phyloP scores from a whole-genome alignment of 2,329 filamentous ascomycete genomes.

The Coniochaeta sp. region DNA sequence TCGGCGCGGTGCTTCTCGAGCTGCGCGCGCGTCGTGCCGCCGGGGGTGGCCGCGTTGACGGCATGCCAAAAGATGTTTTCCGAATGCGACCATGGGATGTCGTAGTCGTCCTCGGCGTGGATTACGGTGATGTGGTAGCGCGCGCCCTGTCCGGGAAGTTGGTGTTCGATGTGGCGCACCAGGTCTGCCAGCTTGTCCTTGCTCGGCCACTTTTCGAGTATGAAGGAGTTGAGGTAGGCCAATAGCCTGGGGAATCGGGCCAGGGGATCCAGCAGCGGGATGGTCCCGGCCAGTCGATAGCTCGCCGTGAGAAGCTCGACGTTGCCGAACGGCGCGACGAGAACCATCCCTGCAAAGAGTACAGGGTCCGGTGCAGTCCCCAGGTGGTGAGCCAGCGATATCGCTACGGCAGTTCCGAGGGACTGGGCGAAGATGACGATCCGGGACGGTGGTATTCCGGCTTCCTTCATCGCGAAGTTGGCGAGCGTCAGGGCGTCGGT shows the following conservation, averaged over 20 bases:
- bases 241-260: slow-evolving; percentile 34
- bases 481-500: slow-evolving; percentile 44
- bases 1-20: slow-evolving; percentile 35
- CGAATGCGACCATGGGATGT: slow-evolving; percentile 43
- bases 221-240: slow-evolving; percentile 36
- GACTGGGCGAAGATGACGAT: slow-evolving; percentile 55
- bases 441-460: slow-evolving; percentile 41
- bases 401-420: slow-evolving; percentile 41
- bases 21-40: slow-evolving; percentile 31
- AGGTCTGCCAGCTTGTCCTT: slow-evolving; percentile 40
- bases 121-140: slow-evolving; percentile 39
- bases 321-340: slow-evolving; percentile 51
- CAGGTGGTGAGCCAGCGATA: slow-evolving; percentile 22
- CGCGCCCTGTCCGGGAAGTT: slow-evolving; percentile 5
- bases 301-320: slow-evolving; percentile 45
- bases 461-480: slow-evolving; percentile 45
- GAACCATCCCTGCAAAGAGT: slow-evolving; percentile 44
- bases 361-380: slow-evolving; percentile 24
- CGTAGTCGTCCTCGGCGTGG: slow-evolving; percentile 43
- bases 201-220: slow-evolving; percentile 42
- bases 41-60: slow-evolving; percentile 36
- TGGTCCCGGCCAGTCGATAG: slow-evolving; percentile 46
- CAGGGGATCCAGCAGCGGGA: slow-evolving; percentile 47
- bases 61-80: slow-evolving; percentile 46
- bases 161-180: slow-evolving; percentile 27